Evolutionary conservation across 306 rosid species (phyloP), one percentile per base, ranked within the genome.

Genomic region (Oemleria cerasiformis): DNA sequence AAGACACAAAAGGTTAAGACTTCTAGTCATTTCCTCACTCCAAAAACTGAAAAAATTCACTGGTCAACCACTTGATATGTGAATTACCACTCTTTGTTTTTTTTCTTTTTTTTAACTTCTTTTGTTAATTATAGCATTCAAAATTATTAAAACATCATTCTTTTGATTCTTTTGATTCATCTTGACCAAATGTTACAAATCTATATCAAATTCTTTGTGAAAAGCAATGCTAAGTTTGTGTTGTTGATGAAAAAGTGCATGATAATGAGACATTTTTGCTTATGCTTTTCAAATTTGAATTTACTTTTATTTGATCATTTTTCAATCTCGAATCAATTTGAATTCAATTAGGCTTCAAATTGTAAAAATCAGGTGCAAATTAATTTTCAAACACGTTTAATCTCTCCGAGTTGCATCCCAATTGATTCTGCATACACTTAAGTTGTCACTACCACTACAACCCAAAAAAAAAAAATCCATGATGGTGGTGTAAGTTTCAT

Each of bases 401-500:
- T 25, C 30, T 25, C 30, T 25, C 3, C 36, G 0, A 30, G 36
- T 30, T 30, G 3, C 36, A 30, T 30, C 3, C 3, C 36, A 1
- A 1, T 30, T 30, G 25, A 1, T 7, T 58, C n/a, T 58, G 3
- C 19, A 30, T 41, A 30, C 0, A 59, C 68, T 5, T 49, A 59
- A 59, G 30, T 71, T 56, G 67, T 58, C 64, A 54, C 43, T 75
- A 70, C 80, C 30, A 41, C 9, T 71, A 64, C 62, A 78, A 71
- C 75, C 74, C 78, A 78, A n/a, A 51, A 8, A 51, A n/a, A 30
- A 83, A 80, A 59, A 59, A 83, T 68, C 74, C 73, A 68, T 73
- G 68, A 63, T 67, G 81, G 73, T 78, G 81, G 73, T 77, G 80
- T 62, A 63, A 73, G 68, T 76, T 88, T 78, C 87, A 44, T 85